Evolutionary conservation across 169 alveolate species (phyloP).

Genomic region (Eimeria maxima): DNA sequence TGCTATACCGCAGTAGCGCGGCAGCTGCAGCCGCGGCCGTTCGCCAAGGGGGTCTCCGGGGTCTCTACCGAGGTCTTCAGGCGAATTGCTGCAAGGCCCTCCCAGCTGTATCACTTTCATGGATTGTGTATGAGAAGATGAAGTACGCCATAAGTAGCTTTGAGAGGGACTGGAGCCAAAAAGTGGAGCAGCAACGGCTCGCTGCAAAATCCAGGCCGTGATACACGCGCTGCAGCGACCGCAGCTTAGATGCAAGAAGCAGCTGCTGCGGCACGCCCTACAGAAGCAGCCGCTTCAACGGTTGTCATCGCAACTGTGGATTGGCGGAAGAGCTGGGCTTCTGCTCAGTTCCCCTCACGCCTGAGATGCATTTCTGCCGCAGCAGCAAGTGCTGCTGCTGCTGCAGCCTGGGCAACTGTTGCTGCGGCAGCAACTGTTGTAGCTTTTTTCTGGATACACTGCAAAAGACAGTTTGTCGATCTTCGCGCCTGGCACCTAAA

Average conservation of each 20-base stretch:
- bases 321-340: neutral
- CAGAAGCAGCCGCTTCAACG: conserved; percentile 8
- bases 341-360: neutral
- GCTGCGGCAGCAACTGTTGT: conserved; percentile 30
- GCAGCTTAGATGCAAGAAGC: neutral
- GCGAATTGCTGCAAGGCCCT: conserved; percentile 86
- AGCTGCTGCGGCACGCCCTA: neutral
- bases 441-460: neutral
- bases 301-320: neutral
- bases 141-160: conserved; percentile 68
- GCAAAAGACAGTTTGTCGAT: conserved; percentile 6
- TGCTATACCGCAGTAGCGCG: conserved; percentile 74
- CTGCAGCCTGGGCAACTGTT: conserved; percentile 24
- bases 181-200: conserved; percentile 25
- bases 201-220: conserved; percentile 43
- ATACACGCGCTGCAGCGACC: neutral
- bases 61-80: conserved; percentile 83
- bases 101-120: conserved; percentile 85
- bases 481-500: conserved; percentile 30
- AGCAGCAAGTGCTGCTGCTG: conserved; percentile 53
- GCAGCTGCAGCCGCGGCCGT: conserved; percentile 72
- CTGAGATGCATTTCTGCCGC: neutral
- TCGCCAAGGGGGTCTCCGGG: conserved; percentile 80
- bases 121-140: conserved; percentile 85
- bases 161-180: conserved; percentile 66